Evolutionary conservation across 129 eudicot genomes (phyloP).

Genomic region (Erigeron canadensis): DNA sequence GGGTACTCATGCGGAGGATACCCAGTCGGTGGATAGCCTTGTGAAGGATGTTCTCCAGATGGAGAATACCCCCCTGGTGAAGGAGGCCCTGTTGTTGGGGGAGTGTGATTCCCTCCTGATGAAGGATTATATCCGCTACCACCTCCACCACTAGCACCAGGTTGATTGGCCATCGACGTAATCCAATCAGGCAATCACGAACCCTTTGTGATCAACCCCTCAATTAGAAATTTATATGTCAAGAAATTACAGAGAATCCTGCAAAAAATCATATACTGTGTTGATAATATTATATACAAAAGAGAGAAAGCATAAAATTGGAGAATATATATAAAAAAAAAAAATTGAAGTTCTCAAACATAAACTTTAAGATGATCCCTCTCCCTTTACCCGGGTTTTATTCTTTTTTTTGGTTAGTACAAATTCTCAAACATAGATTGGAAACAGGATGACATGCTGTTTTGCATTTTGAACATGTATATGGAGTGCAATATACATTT

Average conservation of each 20-base stretch:
- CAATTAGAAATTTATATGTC: background rate
- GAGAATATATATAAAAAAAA: background rate
- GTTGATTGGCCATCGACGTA: conserved; percentile 34
- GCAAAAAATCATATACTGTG: conserved; percentile 13
- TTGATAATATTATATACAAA: background rate
- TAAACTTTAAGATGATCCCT: too few relatives aligned
- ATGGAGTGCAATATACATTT: too few relatives aligned
- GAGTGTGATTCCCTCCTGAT: conserved; percentile 22
- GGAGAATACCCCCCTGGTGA: conserved; percentile 27
- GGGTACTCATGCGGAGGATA: conserved; percentile 22
- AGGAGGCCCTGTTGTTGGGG: conserved; percentile 13
- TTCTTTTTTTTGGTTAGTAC: background rate
- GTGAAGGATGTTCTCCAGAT: conserved; percentile 18
- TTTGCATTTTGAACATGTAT: too few relatives aligned
- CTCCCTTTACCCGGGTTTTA: too few relatives aligned
- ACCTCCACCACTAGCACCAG: conserved; percentile 3
- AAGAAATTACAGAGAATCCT: background rate
- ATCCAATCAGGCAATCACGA: conserved; percentile 13
- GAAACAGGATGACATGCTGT: background rate
- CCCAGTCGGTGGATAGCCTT: conserved; percentile 30
- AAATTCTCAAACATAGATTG: background rate
- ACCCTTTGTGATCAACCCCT: background rate
- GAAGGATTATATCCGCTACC: conserved; percentile 20
- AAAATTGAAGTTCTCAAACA: too few relatives aligned
- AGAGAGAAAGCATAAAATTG: background rate